phyloP scores from a whole-genome alignment of 805 yeast species.

The Wickerhamiella siamensis region DNA sequence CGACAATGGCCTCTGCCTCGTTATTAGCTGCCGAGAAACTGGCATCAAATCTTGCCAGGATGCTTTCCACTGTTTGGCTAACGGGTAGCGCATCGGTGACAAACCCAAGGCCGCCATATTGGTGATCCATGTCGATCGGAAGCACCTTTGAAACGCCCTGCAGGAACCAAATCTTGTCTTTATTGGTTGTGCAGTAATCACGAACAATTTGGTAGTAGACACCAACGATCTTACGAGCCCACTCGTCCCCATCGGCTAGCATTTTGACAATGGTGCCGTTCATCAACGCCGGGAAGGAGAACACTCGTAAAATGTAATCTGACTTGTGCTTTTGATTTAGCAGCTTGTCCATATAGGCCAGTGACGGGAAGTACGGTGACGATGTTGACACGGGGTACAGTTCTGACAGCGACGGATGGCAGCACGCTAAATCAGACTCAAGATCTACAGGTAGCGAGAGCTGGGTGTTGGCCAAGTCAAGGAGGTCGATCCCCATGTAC shows the following conservation, averaged over 20 bases:
- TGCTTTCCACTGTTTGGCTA: constrained; percentile 17
- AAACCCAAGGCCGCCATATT: constrained; percentile 44
- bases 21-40: constrained; percentile 16
- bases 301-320: constrained; percentile 73
- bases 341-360: constrained; percentile 72
- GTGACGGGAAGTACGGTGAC: constrained; percentile 77
- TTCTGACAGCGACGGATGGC: constrained; percentile 73
- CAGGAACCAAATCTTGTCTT: constrained; percentile 82
- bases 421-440: constrained; percentile 33
- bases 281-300: constrained; percentile 84
- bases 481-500: constrained; percentile 71
- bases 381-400: constrained; percentile 70
- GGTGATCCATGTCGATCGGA: constrained; percentile 80
- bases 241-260: constrained; percentile 68
- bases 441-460: background rate
- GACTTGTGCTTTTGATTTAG: constrained; percentile 65
- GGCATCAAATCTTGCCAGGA: constrained; percentile 18
- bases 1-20: constrained; percentile 10
- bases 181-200: constrained; percentile 72
- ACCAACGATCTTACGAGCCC: constrained; percentile 84
- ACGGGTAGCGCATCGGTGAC: constrained; percentile 32
- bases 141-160: constrained; percentile 82
- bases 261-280: constrained; percentile 67
- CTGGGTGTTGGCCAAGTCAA: constrained; percentile 66
- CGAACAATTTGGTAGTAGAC: constrained; percentile 71